A percentile compares a stretch with the other conserved stretches of the same genome.
Conservation (phyloP, 306 rosid genomes). For the Dalbergia oliveri region DNA sequence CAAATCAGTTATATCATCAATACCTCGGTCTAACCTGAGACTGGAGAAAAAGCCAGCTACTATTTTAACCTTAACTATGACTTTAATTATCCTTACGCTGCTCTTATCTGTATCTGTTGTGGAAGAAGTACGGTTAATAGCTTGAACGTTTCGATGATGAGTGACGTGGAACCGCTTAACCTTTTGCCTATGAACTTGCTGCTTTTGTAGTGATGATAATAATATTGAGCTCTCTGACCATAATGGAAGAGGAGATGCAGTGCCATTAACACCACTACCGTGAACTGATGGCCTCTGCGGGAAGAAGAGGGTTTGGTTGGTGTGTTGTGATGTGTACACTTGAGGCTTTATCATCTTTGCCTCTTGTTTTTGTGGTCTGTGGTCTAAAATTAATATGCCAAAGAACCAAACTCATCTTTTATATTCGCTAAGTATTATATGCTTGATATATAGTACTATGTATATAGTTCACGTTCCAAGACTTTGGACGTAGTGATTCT, state of each 20-base stretch:
- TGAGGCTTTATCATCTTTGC: constrained; percentile 42
- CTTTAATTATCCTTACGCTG: constrained; percentile 31
- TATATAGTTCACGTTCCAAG: too few species aligned
- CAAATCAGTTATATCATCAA: constrained; percentile 72
- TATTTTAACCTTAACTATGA: constrained; percentile 47
- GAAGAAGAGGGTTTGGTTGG: constrained; percentile 34
- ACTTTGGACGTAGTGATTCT: too few species aligned
- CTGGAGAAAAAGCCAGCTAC: constrained; percentile 56
- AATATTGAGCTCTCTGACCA: background rate
- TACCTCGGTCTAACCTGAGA: constrained; percentile 53
- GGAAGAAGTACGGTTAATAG: background rate
- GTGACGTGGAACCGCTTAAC: background rate
- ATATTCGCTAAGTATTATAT: too few species aligned
- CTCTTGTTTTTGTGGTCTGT: constrained; percentile 17
- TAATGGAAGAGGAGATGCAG: constrained; percentile 24
- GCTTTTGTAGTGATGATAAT: too few species aligned
- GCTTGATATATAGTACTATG: too few species aligned
- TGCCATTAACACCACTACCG: background rate
- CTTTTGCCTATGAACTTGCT: constrained; percentile 11
- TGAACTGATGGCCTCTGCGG: constrained; percentile 13
- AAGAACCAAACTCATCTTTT: too few species aligned
- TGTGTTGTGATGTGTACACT: constrained; percentile 18
- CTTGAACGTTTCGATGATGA: constrained; percentile 18
- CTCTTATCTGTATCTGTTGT: background rate
- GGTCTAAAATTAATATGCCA: constrained; percentile 14